A percentile compares a stretch with the other conserved stretches of the same genome.
These are phyloP conservation scores for Nakazawaea ishiwadae DNA, from an alignment of 805 yeast species.

Conservation along the genomic window DNA sequence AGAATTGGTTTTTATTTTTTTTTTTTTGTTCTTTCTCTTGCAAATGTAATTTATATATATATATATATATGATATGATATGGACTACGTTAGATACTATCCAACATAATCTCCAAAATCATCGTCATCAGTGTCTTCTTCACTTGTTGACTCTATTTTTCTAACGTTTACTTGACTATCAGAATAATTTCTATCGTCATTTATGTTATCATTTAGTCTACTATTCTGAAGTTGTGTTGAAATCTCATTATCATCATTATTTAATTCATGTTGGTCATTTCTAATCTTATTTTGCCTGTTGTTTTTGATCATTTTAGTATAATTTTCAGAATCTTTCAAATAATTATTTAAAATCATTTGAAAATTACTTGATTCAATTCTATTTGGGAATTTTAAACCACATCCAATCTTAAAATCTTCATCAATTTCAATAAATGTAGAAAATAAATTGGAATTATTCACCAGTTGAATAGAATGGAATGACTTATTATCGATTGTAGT, in stretches of 20 bases:
- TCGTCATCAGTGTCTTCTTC: constrained; percentile 15
- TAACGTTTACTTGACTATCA: not conserved
- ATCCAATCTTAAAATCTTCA: constrained; percentile 4
- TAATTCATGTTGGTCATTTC: too few species aligned
- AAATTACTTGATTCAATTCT: constrained; percentile 8
- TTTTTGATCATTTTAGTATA: constrained; percentile 7
- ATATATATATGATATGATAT: too few species aligned
- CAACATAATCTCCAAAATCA: constrained; percentile 26
- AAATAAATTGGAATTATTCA: constrained; percentile 4
- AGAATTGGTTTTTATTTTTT: too few species aligned
- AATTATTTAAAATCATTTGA: constrained; percentile 3
- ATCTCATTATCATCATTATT: not conserved
- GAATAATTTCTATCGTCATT: not conserved
- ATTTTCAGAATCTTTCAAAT: constrained; percentile 7
- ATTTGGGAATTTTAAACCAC: constrained; percentile 11
- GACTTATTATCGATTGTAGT: constrained; percentile 8
- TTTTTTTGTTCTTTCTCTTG: too few species aligned
- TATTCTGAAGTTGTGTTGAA: not conserved
- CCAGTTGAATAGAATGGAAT: constrained; percentile 9
- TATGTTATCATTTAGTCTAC: not conserved
- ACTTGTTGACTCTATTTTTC: constrained; percentile 1
- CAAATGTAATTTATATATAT: constrained; percentile 8
- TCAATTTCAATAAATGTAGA: constrained; percentile 3
- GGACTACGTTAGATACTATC: constrained; percentile 7
- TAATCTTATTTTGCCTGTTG: too few species aligned